phyloP scores from a whole-genome alignment of 1,284 basidiomycete species.

The Ustilago curta region DNA sequence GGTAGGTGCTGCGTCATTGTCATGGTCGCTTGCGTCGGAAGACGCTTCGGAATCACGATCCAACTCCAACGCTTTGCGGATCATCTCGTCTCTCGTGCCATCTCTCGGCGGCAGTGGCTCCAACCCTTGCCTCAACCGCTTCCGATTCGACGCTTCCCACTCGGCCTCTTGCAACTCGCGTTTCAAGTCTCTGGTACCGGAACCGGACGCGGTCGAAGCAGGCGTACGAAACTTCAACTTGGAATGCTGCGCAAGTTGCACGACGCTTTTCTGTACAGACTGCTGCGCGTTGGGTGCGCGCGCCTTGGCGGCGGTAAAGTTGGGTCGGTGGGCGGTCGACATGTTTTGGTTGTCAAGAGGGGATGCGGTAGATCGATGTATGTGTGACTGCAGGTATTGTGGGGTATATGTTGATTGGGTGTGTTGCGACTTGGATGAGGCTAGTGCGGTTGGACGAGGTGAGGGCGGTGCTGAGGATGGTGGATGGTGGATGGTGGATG shows the following conservation, averaged over 20 bases:
- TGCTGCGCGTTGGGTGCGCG: constrained; percentile 49
- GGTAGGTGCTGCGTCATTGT: constrained; percentile 14
- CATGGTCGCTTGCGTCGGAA: constrained; percentile 34
- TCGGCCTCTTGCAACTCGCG: constrained; percentile 58
- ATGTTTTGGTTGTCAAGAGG: constrained; percentile 18
- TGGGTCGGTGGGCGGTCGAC: constrained; percentile 67
- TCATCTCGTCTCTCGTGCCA: constrained; percentile 26
- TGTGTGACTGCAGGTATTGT: no score
- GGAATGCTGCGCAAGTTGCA: constrained; percentile 58
- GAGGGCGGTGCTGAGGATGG: neutral
- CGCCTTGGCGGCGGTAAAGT: constrained; percentile 62
- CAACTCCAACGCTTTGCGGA: constrained; percentile 19
- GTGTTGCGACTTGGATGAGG: neutral
- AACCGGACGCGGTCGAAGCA: constrained; percentile 12
- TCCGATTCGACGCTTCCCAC: constrained; percentile 41
- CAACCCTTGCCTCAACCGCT: constrained; percentile 33
- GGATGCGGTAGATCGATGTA: neutral
- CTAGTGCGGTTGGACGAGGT: neutral
- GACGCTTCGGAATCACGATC: constrained; percentile 21
- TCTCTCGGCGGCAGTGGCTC: constrained; percentile 10
- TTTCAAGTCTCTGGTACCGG: constrained; percentile 54
- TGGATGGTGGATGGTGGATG: neutral
- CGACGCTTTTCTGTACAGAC: constrained; percentile 30
- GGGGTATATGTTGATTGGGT: neutral
- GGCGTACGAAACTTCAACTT: constrained; percentile 65